A percentile compares a stretch with the other conserved stretches of the same genome.
These are phyloP conservation scores for Blastobotrys indianensis DNA, from an alignment of 1,139 yeast species.

Conservation along the genomic window DNA sequence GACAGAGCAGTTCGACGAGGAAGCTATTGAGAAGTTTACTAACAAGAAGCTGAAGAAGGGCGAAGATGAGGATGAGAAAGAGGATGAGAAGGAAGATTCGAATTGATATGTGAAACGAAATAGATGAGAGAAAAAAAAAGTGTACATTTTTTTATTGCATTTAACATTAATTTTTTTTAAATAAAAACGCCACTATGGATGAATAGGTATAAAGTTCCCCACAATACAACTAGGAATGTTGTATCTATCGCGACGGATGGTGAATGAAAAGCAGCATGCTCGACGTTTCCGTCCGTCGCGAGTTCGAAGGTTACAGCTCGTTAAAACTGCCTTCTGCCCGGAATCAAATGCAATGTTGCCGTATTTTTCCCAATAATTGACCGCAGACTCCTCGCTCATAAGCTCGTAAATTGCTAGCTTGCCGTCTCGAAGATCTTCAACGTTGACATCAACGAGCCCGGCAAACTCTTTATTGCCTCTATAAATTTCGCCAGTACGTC, in stretches of 20 bases:
- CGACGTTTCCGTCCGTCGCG: conserved; percentile 76
- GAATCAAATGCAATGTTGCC: conserved; percentile 96
- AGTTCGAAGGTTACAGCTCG: conserved; percentile 83
- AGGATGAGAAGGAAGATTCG: neutral
- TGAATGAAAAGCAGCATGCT: conserved; percentile 90
- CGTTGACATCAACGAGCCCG: conserved; percentile 82
- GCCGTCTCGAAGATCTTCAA: conserved; percentile 90
- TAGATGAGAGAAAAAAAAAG: neutral
- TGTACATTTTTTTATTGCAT: conserved; percentile 1
- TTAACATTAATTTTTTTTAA: neutral
- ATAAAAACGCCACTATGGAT: too few species aligned
- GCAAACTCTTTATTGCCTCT: conserved; percentile 97
- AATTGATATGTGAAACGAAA: conserved; percentile 4
- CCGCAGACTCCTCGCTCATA: conserved; percentile 96
- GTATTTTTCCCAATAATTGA: conserved; percentile 97
- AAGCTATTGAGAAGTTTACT: conserved; percentile 41
- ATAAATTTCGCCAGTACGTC: conserved; percentile 94
- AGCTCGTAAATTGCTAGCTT: conserved; percentile 87
- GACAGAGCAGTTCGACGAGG: conserved; percentile 72
- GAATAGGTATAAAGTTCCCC: conserved; percentile 90
- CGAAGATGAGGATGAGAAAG: conserved; percentile 1
- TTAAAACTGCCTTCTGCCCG: conserved; percentile 90
- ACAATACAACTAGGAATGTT: conserved; percentile 95
- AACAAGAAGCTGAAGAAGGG: conserved; percentile 31
- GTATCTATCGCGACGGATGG: conserved; percentile 86